Evolutionary conservation across 768 basidiomycete species (phyloP).

Genomic region (Tulasnella sp.): DNA sequence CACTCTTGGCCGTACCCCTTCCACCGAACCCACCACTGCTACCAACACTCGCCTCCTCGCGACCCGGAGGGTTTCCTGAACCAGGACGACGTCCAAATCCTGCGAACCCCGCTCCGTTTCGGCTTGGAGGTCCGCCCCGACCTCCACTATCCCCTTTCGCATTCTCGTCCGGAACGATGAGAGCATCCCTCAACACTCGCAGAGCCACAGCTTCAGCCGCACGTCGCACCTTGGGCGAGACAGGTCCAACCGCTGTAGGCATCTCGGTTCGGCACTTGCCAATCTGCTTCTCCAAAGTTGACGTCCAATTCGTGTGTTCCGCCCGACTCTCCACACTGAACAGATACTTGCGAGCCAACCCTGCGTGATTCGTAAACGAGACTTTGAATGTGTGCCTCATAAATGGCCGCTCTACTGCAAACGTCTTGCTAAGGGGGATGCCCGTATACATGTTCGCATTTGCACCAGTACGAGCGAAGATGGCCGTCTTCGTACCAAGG

Average conservation of each 20-base stretch:
- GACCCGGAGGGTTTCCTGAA: conserved; percentile 28
- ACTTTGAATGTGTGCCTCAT: conserved; percentile 97
- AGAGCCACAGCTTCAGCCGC: conserved; percentile 74
- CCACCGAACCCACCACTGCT: conserved; percentile 19
- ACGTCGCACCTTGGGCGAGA: conserved; percentile 42
- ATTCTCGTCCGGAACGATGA: conserved; percentile 41
- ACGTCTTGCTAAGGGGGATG: conserved; percentile 65
- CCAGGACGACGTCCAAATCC: conserved; percentile 12
- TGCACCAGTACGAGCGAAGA: conserved; percentile 74
- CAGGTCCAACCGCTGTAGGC: conserved; percentile 29
- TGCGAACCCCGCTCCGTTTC: conserved; percentile 17
- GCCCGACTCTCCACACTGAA: conserved; percentile 82
- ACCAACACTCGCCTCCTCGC: conserved; percentile 18
- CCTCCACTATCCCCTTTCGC: conserved; percentile 7
- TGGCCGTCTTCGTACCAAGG: conserved; percentile 72
- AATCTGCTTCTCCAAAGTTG: conserved; percentile 48
- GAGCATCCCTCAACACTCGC: conserved; percentile 73
- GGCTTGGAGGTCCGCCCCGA: not conserved
- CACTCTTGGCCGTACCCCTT: conserved; percentile 60
- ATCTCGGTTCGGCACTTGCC: conserved; percentile 12
- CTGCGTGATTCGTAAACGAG: conserved; percentile 58
- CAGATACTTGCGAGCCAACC: conserved; percentile 79
- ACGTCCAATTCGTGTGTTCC: conserved; percentile 65
- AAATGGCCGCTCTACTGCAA: conserved; percentile 84
- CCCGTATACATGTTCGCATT: conserved; percentile 79